Conservation (phyloP, 768 basidiomycete genomes). For the Terana coerulea region DNA sequence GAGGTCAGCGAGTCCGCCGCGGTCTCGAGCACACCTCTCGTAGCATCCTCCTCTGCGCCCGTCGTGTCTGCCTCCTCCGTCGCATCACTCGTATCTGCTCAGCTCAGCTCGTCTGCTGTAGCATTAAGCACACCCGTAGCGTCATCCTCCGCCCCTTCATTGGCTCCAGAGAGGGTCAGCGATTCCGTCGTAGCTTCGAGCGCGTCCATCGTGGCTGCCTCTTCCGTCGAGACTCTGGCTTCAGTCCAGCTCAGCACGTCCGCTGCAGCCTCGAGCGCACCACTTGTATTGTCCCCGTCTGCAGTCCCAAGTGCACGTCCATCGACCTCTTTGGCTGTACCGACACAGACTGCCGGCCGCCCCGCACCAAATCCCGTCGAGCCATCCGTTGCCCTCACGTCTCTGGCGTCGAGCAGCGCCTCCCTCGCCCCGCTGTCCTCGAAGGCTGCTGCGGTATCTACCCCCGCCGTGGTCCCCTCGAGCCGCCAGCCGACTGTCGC, state of each 20-base stretch:
- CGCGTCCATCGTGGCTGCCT: not conserved
- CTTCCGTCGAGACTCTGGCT: not conserved
- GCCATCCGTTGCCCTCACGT: no score
- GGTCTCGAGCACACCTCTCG: not conserved
- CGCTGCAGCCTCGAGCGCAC: not conserved
- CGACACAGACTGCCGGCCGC: no score
- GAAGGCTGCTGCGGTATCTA: no score
- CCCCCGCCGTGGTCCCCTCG: no score
- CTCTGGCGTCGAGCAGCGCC: no score
- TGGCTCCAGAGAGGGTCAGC: not conserved
- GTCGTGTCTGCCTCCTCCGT: not conserved
- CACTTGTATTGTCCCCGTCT: not conserved
- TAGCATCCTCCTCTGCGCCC: not conserved
- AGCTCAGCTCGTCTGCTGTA: not conserved
- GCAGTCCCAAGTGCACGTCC: no score
- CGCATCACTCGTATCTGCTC: not conserved
- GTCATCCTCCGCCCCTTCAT: not conserved
- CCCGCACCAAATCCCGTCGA: no score
- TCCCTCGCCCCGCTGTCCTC: no score
- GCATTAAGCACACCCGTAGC: not conserved
- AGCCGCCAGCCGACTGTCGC: no score
- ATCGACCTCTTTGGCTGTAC: no score
- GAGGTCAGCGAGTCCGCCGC: not conserved
- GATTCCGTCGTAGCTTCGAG: not conserved
- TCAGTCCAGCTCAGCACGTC: not conserved